Evolutionary conservation across 768 basidiomycete species (phyloP), one percentile per base, ranked within the genome.

Genomic region (Serendipita vermifera): DNA sequence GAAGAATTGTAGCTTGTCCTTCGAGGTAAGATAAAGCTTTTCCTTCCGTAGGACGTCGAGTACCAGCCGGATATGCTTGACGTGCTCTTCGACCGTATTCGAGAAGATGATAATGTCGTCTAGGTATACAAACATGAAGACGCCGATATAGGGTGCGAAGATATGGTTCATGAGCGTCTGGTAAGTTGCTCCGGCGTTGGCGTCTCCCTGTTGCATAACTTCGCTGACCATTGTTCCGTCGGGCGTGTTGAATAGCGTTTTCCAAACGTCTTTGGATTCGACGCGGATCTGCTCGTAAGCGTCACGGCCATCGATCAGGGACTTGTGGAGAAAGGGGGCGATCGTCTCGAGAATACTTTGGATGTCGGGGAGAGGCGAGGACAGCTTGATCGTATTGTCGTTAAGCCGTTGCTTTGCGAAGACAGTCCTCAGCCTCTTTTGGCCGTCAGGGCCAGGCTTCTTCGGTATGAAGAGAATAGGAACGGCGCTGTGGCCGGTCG

Each of bases 91-190:
- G 0, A 64, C 22, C 0, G 62, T 61, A 9, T 67, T 55, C 1
- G 69, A 70, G 53, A 66, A 71, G 22, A 72, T 60, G 2, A 70
- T 55, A 17, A 74, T 65, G 33, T 70, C 65, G 51, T 71, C 68
- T 1, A 70, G 62, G 55, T 70, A 71, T 0, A 68, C 65, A 46
- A 71, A 66, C 63, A 71, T 65, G 57, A 65, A 70, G 0, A 63
- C 60, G 0, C 67, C 66, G 5, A 71, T 64, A 54, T 62, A 64
- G 1, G 61, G 57, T 1, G 55, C 59, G 41, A 71, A 70, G 1
- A 75, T 63, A 48, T 73, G 64, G 55, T 74, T 74, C 71, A 75
- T 75, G 0, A 75, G 46, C 0, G 71, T 60, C 58, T 75, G 73
- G 62, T 71, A 74, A 0, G 73, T 75, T 0, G 74, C 74, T 0